Percentiles rank a stretch among this genome's conserved stretches.
These are phyloP conservation scores for Globisporangium parvum DNA, from an alignment of 352 stramenopile species.

Conservation along the genomic window DNA sequence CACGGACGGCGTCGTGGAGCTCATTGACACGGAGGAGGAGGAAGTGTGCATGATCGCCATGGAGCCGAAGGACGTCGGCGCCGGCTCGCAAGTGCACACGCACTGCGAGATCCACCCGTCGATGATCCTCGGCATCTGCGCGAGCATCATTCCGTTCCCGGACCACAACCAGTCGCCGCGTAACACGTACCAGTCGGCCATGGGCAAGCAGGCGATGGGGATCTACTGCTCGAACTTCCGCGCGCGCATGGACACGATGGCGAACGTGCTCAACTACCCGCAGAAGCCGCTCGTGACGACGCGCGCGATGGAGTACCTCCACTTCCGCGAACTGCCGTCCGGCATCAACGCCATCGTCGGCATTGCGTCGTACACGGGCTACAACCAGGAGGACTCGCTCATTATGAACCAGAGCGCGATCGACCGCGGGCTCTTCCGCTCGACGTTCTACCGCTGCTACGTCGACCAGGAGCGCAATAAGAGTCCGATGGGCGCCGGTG, in stretches of 20 bases:
- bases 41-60: constrained; percentile 99
- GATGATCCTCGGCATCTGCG: constrained; percentile 99
- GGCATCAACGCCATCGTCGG: constrained; percentile 97
- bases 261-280: constrained; percentile 99
- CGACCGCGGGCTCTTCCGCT: constrained; percentile 98
- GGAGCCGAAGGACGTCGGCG: constrained; percentile 92
- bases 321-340: constrained; percentile 97
- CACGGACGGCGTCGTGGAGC: constrained; percentile 95
- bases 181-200: constrained; percentile 99
- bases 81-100: constrained; percentile 95
- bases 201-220: constrained; percentile 99
- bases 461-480: constrained; percentile 92
- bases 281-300: constrained; percentile 99
- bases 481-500: constrained; percentile 64
- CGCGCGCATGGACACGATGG: constrained; percentile 99
- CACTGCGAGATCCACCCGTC: constrained; percentile 99
- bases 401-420: constrained; percentile 99
- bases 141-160: constrained; percentile 99
- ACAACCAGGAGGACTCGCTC: constrained; percentile 99
- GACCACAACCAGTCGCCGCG: constrained; percentile 99
- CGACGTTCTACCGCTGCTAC: constrained; percentile 99
- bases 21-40: constrained; percentile 99
- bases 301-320: constrained; percentile 98
- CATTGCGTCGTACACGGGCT: constrained; percentile 88
- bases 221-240: constrained; percentile 99